These are phyloP conservation scores for Backusella parvicylindrica DNA, from an alignment of 192 early-diverging fungal species.

Conservation along the genomic window DNA sequence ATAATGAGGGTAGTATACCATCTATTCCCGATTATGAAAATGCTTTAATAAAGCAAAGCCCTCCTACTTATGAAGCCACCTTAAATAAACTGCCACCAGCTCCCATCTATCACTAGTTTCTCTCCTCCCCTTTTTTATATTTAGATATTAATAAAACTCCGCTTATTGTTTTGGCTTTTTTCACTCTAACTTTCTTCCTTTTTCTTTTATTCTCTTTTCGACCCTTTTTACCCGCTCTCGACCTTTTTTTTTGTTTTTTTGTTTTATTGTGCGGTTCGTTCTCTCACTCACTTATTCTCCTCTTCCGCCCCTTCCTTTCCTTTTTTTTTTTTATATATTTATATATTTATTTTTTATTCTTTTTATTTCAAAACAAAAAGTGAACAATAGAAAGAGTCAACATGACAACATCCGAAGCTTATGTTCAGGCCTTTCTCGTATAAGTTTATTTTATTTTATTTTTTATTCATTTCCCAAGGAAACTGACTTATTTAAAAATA, in stretches of 20 bases:
- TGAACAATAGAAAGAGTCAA: neutral
- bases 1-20: conserved; percentile 23
- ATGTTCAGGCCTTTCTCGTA: conserved; percentile 7
- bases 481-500: conserved; percentile 11
- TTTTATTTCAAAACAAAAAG: neutral
- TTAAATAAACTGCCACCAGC: conserved; percentile 2
- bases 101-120: neutral
- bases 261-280: neutral
- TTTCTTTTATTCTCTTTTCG: neutral
- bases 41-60: neutral
- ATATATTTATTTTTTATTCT: neutral
- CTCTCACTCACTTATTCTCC: no score
- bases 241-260: no score
- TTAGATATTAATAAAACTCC: neutral
- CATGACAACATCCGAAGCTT: conserved; percentile 7
- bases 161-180: neutral
- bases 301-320: conserved; percentile 2
- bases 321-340: neutral
- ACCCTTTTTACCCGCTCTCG: neutral
- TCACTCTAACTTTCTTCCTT: neutral
- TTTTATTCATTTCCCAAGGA: neutral
- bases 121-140: neutral
- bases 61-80: conserved; percentile 16
- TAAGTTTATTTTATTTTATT: neutral
- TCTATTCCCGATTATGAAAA: conserved; percentile 18